A percentile compares a stretch with the other conserved stretches of the same genome.
Conservation (phyloP, 148 eudicot species). For the Rhododendron ovatum region DNA sequence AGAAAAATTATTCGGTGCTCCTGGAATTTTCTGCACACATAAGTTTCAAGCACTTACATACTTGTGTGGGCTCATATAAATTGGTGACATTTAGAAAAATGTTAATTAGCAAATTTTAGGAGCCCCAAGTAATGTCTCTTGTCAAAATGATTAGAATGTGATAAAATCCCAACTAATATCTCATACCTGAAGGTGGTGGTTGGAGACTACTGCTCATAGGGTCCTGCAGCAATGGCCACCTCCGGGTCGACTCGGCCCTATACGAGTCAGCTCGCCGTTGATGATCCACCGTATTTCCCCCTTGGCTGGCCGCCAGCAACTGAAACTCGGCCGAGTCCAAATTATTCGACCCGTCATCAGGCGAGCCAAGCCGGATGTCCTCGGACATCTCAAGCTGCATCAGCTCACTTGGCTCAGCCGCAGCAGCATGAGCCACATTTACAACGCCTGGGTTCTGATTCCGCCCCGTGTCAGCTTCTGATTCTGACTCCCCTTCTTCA, state of each 20-base stretch:
- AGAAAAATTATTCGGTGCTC: too few relatives aligned
- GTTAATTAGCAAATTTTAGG: neutral
- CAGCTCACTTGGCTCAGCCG: slow-evolving; percentile 48
- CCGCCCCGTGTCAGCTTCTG: slow-evolving; percentile 31
- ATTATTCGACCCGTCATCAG: slow-evolving; percentile 60
- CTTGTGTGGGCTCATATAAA: too few relatives aligned
- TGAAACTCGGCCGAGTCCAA: slow-evolving; percentile 40
- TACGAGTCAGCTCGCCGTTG: slow-evolving; percentile 24
- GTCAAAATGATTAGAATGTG: neutral
- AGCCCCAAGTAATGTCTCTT: too few relatives aligned
- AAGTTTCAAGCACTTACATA: too few relatives aligned
- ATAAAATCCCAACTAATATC: neutral
- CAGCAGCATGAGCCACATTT: slow-evolving; percentile 11
- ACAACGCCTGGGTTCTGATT: neutral
- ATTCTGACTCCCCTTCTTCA: slow-evolving; percentile 28
- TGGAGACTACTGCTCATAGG: slow-evolving; percentile 18
- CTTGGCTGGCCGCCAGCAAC: slow-evolving; percentile 14
- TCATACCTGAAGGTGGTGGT: slow-evolving; percentile 21
- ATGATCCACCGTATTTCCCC: slow-evolving; percentile 4
- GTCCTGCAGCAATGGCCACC: slow-evolving; percentile 40
- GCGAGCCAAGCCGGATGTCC: slow-evolving; percentile 55
- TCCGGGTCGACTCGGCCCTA: slow-evolving; percentile 38
- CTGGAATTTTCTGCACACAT: too few relatives aligned
- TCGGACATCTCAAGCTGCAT: slow-evolving; percentile 75
- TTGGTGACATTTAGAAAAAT: too few relatives aligned